Percentiles rank a stretch among this genome's conserved stretches.
Evolutionary conservation across 2,329 filamentous ascomycete species (phyloP).

Genomic region (Clarireedia monteithiana): DNA sequence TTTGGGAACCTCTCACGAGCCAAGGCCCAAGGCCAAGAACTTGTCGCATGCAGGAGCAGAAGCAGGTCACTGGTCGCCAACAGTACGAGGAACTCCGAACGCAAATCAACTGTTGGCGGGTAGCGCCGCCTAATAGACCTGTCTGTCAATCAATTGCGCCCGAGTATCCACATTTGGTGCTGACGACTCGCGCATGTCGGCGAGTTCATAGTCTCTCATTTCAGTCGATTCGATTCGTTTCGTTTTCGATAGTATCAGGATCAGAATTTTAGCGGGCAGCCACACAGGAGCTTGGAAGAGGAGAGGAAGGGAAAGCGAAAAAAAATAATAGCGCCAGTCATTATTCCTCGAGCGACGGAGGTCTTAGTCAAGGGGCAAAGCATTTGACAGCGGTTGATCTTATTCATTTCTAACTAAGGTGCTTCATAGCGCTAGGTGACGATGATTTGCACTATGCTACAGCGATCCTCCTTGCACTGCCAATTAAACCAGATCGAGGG

Average conservation of each 20-base stretch:
- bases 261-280: constrained; percentile 4
- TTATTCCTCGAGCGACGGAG: background rate
- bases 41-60: no score
- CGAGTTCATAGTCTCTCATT: background rate
- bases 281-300: constrained; percentile 7
- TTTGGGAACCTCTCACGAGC: background rate
- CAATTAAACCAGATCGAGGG: constrained; percentile 1
- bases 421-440: constrained; percentile 5
- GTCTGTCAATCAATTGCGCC: constrained; percentile 5
- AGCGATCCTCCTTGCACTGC: background rate
- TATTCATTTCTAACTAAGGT: constrained; percentile 1
- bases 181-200: constrained; percentile 9
- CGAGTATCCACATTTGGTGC: constrained; percentile 8
- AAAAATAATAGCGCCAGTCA: background rate
- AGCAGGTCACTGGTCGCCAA: no score
- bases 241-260: constrained; percentile 6
- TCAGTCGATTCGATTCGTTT: no score
- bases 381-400: constrained; percentile 7
- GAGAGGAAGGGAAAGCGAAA: no score
- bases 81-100: no score
- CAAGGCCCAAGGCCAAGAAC: no score
- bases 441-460: constrained; percentile 6
- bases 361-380: background rate
- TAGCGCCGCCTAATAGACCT: constrained; percentile 3
- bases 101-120: constrained; percentile 1